Evolutionary conservation across 2,329 filamentous ascomycete species (phyloP).

Genomic region (Cordyceps cicadae): DNA sequence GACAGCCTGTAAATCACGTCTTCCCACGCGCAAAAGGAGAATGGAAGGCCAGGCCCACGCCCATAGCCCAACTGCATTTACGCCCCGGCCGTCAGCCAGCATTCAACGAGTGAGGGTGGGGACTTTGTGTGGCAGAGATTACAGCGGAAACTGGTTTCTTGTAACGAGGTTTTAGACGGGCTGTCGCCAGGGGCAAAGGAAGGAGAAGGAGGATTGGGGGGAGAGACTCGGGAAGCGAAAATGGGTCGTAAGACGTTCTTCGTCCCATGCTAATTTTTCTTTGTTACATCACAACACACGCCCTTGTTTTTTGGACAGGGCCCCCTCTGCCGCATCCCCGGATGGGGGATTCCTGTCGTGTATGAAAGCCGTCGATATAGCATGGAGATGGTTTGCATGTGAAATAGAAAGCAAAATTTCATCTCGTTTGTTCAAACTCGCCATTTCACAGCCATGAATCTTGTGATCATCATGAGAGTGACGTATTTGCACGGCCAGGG

Average conservation of each 20-base stretch:
- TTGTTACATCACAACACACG: constrained; percentile 10
- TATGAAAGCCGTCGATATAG: constrained; percentile 12
- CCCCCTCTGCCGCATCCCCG: constrained; percentile 8
- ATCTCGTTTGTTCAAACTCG: constrained; percentile 9
- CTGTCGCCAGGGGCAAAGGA: neutral
- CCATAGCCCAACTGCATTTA: constrained; percentile 3
- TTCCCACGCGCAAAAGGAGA: neutral
- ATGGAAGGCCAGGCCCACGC: neutral
- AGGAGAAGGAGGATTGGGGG: neutral
- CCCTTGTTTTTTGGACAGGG: constrained; percentile 19
- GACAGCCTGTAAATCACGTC: constrained; percentile 75
- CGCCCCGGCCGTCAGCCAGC: neutral
- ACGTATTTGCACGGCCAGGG: neutral
- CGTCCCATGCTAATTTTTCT: neutral
- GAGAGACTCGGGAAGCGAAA: neutral
- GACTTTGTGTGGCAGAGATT: neutral
- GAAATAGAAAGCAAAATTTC: constrained; percentile 17
- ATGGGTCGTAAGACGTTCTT: neutral
- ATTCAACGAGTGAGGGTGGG: neutral
- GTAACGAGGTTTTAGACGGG: neutral
- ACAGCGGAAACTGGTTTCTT: neutral
- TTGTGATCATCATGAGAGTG: neutral
- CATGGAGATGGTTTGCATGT: constrained; percentile 13
- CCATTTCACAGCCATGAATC: neutral
- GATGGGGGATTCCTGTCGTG: constrained; percentile 1